Base-by-base conservation (phyloP, 2,329 filamentous ascomycete genomes). In the Ophiocordyceps sinensis region DNA sequence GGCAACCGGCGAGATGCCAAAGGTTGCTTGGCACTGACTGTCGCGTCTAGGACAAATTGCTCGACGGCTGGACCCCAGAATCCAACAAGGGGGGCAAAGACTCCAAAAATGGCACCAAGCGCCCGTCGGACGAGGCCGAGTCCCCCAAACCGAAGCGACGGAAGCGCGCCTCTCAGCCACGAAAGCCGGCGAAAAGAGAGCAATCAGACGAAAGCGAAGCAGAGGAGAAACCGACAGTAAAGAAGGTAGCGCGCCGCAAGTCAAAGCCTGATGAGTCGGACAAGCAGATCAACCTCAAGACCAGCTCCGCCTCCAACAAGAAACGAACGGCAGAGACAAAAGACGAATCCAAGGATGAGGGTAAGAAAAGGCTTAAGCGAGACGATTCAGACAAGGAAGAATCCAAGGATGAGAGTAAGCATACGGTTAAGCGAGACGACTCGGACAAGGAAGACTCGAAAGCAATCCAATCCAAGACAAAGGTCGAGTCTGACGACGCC, bases 111-210 rank as follows among this genome's bases (percentile, higher is more conserved):
- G 47, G 48, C 3, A 44, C 49, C 38, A 65, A 66, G 43, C 55
- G 60, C 9, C 51, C 54, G 30, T 59, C 58, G 14, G 45, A 53
- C 37, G 62, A 63, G 28, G 43, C 50, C 11, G 48, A 51, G 26
- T 57, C 62, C 12, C 62, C 62, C 26, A 49, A 55, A 29, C 51
- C 62, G 7, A 63, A 65, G 44, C 62, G 64, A 21, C 59, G 57
- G 37, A 68, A 65, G 50, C 52, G 56, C 3, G 48, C 53, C 4
- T 48, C 55, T 6, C 59, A 55, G 28, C 49, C 50, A 39, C 48
- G 44, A 38, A 57, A 61, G 39, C 51, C 43, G 39, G 41, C 29
- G 43, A 64, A 67, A 45, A 54, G 53, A 32, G 52, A 60, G 29
- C 42, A 49, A 19, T 36, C 42, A 11, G 35, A 41, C 4, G 36